phyloP scores from a whole-genome alignment of 2,329 filamentous ascomycete species.

The Hypoxylon sp. region DNA sequence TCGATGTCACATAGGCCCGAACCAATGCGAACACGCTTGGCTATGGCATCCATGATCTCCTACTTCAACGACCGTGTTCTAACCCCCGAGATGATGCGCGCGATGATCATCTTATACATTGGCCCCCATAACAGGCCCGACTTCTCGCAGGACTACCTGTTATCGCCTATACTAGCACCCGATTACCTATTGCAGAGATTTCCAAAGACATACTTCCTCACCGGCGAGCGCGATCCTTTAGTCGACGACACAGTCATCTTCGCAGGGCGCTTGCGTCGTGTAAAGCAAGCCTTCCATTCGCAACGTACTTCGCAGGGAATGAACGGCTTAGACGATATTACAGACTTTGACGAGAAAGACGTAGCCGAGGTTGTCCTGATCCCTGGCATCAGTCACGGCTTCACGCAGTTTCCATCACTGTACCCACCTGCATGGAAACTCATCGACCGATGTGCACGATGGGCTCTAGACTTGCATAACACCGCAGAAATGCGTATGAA shows the following conservation, averaged over 20 bases:
- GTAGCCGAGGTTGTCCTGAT: constrained; percentile 86
- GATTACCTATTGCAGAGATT: constrained; percentile 87
- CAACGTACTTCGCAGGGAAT: constrained; percentile 66
- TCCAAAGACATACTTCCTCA: constrained; percentile 93
- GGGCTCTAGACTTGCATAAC: constrained; percentile 84
- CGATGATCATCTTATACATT: constrained; percentile 98
- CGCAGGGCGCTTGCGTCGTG: constrained; percentile 85
- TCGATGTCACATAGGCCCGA: constrained; percentile 64
- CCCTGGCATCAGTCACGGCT: constrained; percentile 91
- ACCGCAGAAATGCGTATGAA: constrained; percentile 60
- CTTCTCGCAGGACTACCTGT: constrained; percentile 89
- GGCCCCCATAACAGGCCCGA: constrained; percentile 93
- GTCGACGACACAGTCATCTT: constrained; percentile 99
- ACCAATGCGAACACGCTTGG: constrained; percentile 83
- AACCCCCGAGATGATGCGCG: constrained; percentile 97
- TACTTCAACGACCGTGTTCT: constrained; percentile 97
- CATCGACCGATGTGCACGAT: constrained; percentile 80
- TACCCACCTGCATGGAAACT: constrained; percentile 93
- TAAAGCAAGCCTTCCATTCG: constrained; percentile 70
- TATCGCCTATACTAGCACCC: constrained; percentile 90
- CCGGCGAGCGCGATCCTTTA: constrained; percentile 92
- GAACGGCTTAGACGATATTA: constrained; percentile 59
- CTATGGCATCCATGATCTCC: constrained; percentile 96
- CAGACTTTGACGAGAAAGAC: constrained; percentile 77
- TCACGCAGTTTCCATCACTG: constrained; percentile 88